A percentile compares a stretch with the other conserved stretches of the same genome.
These are phyloP conservation scores for Nicotiana tomentosiformis DNA, from an alignment of 257 asterid genomes.

Conservation along the genomic window DNA sequence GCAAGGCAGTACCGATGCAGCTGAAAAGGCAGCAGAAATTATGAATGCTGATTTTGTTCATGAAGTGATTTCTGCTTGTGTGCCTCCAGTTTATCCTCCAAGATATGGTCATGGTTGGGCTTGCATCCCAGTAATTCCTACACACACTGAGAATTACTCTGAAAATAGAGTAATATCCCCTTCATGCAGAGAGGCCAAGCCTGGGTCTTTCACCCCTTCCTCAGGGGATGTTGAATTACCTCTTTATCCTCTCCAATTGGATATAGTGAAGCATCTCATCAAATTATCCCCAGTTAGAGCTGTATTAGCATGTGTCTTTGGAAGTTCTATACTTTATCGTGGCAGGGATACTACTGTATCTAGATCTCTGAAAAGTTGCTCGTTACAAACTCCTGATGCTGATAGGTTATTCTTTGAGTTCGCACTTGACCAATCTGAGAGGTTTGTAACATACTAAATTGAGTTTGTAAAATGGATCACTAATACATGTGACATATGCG, in stretches of 20 bases:
- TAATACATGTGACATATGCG: slow-evolving; percentile 8
- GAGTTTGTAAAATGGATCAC: slow-evolving; percentile 12
- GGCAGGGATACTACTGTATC: slow-evolving; percentile 72
- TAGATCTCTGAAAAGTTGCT: slow-evolving; percentile 58
- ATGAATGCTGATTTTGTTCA: slow-evolving; percentile 94
- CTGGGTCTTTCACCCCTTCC: slow-evolving; percentile 72
- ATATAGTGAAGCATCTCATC: slow-evolving; percentile 88
- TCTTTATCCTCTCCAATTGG: slow-evolving; percentile 84
- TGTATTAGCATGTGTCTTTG: slow-evolving; percentile 93
- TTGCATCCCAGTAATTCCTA: slow-evolving; percentile 86
- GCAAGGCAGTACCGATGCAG: slow-evolving; percentile 90
- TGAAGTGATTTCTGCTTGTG: slow-evolving; percentile 94
- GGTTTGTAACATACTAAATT: slow-evolving; percentile 45
- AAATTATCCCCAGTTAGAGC: slow-evolving; percentile 93
- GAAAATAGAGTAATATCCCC: slow-evolving; percentile 70
- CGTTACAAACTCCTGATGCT: slow-evolving; percentile 54
- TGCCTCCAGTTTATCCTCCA: slow-evolving; percentile 98
- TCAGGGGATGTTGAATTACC: slow-evolving; percentile 88
- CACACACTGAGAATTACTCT: slow-evolving; percentile 51
- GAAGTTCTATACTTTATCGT: slow-evolving; percentile 79
- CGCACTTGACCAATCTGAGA: slow-evolving; percentile 96
- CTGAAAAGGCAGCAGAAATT: slow-evolving; percentile 95
- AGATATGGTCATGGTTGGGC: slow-evolving; percentile 98
- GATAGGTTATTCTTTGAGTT: slow-evolving; percentile 83
- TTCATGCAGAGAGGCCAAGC: slow-evolving; percentile 77